Evolutionary conservation across 495 filamentous ascomycete genomes (phyloP).

Genomic region (Bathelium albidoporum): DNA sequence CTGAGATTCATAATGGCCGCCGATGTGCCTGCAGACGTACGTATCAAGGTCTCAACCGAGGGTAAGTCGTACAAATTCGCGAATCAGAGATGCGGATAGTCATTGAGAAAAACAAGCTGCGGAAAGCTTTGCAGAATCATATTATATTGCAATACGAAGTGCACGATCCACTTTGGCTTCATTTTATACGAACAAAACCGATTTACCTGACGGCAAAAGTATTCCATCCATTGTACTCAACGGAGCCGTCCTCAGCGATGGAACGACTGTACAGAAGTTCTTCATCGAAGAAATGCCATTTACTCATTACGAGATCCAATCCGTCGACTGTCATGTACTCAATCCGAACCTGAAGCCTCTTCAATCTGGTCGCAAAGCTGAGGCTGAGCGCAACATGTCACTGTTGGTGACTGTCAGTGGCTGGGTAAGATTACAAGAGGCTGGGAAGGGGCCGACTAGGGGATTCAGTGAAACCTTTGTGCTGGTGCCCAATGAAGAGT

Average conservation of each 20-base stretch:
- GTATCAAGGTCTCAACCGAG: conserved; percentile 6
- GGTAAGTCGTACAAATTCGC: neutral
- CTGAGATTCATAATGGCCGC: too few species aligned
- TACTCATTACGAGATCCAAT: conserved; percentile 52
- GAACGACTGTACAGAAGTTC: conserved; percentile 46
- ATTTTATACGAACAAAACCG: conserved; percentile 45
- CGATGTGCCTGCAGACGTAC: conserved; percentile 5
- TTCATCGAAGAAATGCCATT: conserved; percentile 53
- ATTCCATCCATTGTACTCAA: conserved; percentile 54
- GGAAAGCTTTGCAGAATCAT: conserved; percentile 26
- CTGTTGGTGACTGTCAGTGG: conserved; percentile 59
- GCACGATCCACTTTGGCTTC: conserved; percentile 43
- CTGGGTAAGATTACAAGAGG: conserved; percentile 50
- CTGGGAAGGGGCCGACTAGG: conserved; percentile 43
- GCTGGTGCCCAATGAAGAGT: conserved; percentile 62
- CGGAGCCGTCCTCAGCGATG: conserved; percentile 48
- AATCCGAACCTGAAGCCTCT: conserved; percentile 43
- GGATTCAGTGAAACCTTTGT: conserved; percentile 68
- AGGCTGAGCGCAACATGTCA: conserved; percentile 49
- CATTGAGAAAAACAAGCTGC: conserved; percentile 13
- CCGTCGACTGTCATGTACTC: conserved; percentile 62
- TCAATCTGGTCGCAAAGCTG: conserved; percentile 31
- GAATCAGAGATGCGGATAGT: neutral
- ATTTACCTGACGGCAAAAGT: conserved; percentile 30
- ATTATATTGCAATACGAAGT: conserved; percentile 40